phyloP scores from a whole-genome alignment of 495 filamentous ascomycete species.

The Oidiodendron maius region DNA sequence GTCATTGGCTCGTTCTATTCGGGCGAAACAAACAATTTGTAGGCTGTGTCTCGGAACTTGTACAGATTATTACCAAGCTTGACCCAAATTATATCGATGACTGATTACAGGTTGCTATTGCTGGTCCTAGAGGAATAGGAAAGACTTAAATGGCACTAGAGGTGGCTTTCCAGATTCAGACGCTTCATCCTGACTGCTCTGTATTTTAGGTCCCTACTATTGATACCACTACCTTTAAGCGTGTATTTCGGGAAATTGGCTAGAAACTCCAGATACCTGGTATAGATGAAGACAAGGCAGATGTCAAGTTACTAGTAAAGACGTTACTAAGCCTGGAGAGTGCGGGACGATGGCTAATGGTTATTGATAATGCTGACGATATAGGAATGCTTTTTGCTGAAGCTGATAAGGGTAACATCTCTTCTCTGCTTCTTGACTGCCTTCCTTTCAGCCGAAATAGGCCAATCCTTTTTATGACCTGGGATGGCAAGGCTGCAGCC shows the following conservation, averaged over 20 bases:
- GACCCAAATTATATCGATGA: neutral
- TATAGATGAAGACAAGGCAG: conserved; percentile 9
- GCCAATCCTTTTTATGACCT: conserved; percentile 8
- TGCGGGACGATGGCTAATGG: conserved; percentile 34
- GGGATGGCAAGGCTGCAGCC: conserved; percentile 24
- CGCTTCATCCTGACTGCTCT: conserved; percentile 17
- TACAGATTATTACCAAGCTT: neutral
- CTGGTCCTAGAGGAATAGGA: conserved; percentile 41
- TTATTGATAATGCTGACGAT: conserved; percentile 48
- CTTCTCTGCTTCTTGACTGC: neutral
- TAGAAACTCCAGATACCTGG: conserved; percentile 10
- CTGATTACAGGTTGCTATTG: conserved; percentile 23
- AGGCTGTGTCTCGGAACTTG: neutral
- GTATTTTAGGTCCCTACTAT: conserved; percentile 30
- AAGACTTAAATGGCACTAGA: too few relatives aligned
- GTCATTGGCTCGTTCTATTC: neutral
- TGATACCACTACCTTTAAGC: conserved; percentile 18
- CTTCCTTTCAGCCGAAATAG: conserved; percentile 1
- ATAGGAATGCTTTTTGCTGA: conserved; percentile 23
- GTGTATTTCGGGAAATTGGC: conserved; percentile 24
- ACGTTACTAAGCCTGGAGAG: conserved; percentile 13
- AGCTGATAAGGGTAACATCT: conserved; percentile 15
- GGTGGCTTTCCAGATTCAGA: conserved; percentile 23
- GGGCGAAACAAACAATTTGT: neutral
- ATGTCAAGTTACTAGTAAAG: conserved; percentile 20